A percentile compares a stretch with the other conserved stretches of the same genome.
Evolutionary conservation across 2,329 filamentous ascomycete genomes (phyloP).

Genomic region (Pseudogymnoascus sp.): DNA sequence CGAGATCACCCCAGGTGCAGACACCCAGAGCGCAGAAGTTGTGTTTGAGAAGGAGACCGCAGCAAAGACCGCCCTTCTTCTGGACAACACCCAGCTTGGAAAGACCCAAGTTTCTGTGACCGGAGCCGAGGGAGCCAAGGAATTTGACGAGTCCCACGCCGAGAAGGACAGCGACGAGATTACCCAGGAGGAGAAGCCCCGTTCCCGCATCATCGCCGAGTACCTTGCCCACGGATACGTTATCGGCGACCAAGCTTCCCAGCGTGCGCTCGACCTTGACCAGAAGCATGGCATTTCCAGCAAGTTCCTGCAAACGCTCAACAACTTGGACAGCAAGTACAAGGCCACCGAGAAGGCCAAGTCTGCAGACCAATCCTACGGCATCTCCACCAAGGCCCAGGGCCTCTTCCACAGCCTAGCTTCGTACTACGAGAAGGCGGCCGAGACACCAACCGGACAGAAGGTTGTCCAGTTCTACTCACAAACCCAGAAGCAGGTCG

Average conservation of each 20-base stretch:
- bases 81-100: slow-evolving; percentile 94
- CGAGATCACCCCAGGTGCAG: slow-evolving; percentile 61
- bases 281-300: slow-evolving; percentile 77
- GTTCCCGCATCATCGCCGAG: slow-evolving; percentile 86
- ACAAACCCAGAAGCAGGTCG: slow-evolving; percentile 76
- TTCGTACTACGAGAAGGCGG: slow-evolving; percentile 93
- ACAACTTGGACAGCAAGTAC: slow-evolving; percentile 74
- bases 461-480: slow-evolving; percentile 84
- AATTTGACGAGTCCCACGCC: slow-evolving; percentile 50
- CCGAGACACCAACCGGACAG: slow-evolving; percentile 78
- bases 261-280: slow-evolving; percentile 81
- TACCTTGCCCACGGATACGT: slow-evolving; percentile 94
- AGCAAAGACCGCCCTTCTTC: slow-evolving; percentile 90
- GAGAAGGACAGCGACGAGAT: slow-evolving; percentile 62
- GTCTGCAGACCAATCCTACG: slow-evolving; percentile 77
- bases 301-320: slow-evolving; percentile 71
- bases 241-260: slow-evolving; percentile 63
- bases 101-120: slow-evolving; percentile 73
- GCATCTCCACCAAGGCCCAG: slow-evolving; percentile 66
- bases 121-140: slow-evolving; percentile 55
- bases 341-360: slow-evolving; percentile 82
- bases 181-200: slow-evolving; percentile 93
- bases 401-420: slow-evolving; percentile 56
- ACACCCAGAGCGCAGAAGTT: slow-evolving; percentile 78
- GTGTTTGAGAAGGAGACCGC: slow-evolving; percentile 96